Evolutionary conservation across 2,329 filamentous ascomycete genomes (phyloP), one percentile per base, ranked within the genome.

Genomic region (Trichoderma sp.): DNA sequence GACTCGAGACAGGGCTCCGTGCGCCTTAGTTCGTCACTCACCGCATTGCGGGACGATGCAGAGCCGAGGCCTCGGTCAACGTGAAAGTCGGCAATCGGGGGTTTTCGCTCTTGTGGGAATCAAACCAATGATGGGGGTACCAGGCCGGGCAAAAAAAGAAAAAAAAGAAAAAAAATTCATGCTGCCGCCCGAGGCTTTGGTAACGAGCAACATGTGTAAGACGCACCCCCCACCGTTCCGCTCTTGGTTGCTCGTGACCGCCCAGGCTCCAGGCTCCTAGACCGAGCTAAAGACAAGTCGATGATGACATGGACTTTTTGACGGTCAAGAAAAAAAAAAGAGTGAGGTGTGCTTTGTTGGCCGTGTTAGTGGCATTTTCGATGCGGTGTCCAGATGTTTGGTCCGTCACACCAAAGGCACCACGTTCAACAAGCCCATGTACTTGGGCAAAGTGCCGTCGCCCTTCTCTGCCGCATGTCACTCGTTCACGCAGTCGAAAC

Each of bases 31-130:
- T 62, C 57, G 66, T 30, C 36, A 26, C 66, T 69, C 57, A 69
- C 66, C 66, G 66, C 66, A 69, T 68, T 69, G 66, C 57, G 66
- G 66, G 66, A 69, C 66, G 66, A 15, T 68, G 66, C 53, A 69
- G 57, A 69, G 66, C 66, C 57, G 66, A 68, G 55, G 47, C 66
- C 57, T 69, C 55, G 66, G 66, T 69, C 66, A 69, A 68, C 66
- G 39, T 62, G 57, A 53, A 61, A 20, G 30, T 58, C 66, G 66
- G 66, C 55, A 69, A 58, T 69, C 66, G 57, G 66, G 57, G 30
- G 57, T n/a, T 13, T 30, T 43, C 26, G 26, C 20, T 30, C 34
- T 20, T 8, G 39, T 36, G 65, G 57, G 20, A 58, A 28, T 53
- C 20, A 53, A 15, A n/a, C 39, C 63, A 55, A 66, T n/a, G 59